Percentiles rank a stretch among this genome's conserved stretches.
These are phyloP conservation scores for Neodidymelliopsis sp. DNA, from an alignment of 2,329 filamentous ascomycete species.

Conservation along the genomic window DNA sequence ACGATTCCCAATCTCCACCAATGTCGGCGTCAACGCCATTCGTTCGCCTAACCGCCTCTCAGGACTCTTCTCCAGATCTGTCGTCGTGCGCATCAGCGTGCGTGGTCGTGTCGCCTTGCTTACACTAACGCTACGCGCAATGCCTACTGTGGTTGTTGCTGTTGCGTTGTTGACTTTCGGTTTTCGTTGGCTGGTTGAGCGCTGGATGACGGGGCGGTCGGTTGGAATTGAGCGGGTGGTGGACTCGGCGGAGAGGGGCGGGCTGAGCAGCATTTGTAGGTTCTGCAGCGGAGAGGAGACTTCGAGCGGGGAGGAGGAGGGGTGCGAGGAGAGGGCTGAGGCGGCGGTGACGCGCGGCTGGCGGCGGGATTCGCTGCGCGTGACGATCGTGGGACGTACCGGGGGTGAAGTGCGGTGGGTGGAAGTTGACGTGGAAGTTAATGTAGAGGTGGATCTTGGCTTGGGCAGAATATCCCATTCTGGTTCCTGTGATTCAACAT, in stretches of 20 bases:
- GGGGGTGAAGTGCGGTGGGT: neutral
- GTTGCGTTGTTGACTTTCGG: conserved; percentile 5
- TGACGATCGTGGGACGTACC: neutral
- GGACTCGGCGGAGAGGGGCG: conserved; percentile 25
- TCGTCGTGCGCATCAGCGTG: conserved; percentile 25
- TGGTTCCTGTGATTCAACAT: conserved; percentile 37
- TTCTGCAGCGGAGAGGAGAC: conserved; percentile 29
- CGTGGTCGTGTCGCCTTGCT: conserved; percentile 37
- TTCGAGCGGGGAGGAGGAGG: conserved; percentile 34
- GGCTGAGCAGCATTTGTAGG: conserved; percentile 26
- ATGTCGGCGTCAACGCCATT: conserved; percentile 42
- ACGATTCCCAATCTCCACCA: conserved; percentile 47
- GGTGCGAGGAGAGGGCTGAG: conserved; percentile 39
- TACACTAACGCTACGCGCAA: conserved; percentile 45
- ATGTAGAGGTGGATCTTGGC: conserved; percentile 15
- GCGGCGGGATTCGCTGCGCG: conserved; percentile 3
- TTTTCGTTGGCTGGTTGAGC: conserved; percentile 14
- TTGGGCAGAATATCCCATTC: conserved; percentile 41
- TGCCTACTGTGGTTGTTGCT: conserved; percentile 38
- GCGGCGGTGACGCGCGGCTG: conserved; percentile 37
- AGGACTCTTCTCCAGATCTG: conserved; percentile 15
- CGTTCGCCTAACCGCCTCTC: conserved; percentile 37
- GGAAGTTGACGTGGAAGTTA: conserved; percentile 2
- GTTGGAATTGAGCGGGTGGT: neutral
- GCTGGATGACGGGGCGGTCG: conserved; percentile 25